Evolutionary conservation across 1,284 basidiomycete genomes (phyloP).

Genomic region (Neonothopanus nambi): DNA sequence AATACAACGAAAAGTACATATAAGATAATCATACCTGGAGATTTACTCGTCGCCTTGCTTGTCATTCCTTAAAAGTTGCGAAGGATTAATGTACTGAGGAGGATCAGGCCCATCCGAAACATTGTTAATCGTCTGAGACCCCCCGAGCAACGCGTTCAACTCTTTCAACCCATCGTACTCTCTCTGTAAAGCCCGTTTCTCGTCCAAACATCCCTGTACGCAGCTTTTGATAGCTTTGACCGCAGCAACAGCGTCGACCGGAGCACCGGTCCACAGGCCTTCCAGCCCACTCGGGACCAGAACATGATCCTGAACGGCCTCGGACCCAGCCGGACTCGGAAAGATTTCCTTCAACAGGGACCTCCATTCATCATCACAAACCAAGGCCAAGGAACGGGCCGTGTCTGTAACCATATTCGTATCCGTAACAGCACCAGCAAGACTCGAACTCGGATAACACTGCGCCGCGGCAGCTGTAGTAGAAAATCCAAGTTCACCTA

Average conservation of each 20-base stretch:
- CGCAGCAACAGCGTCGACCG: background rate
- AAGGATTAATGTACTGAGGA: background rate
- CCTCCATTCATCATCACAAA: background rate
- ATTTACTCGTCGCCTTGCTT: too few species aligned
- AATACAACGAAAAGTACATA: too few species aligned
- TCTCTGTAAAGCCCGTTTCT: background rate
- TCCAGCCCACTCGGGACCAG: background rate
- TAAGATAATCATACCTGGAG: too few species aligned
- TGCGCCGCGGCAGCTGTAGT: background rate
- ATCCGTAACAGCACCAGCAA: too few species aligned
- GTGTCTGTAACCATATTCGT: background rate
- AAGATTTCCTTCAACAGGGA: too few species aligned
- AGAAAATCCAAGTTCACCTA: background rate
- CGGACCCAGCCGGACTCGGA: too few species aligned
- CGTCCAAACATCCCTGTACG: background rate
- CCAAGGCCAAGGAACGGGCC: background rate
- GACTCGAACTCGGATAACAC: background rate
- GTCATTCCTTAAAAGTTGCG: slow-evolving; percentile 3
- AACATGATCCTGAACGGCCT: too few species aligned
- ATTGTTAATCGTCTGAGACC: too few species aligned
- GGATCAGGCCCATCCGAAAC: background rate
- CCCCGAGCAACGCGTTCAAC: background rate
- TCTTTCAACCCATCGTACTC: background rate
- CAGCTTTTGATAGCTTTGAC: background rate
- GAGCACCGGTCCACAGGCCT: background rate